These are phyloP conservation scores for Nakataea oryzae DNA, from an alignment of 2,329 filamentous ascomycete species.

Conservation along the genomic window DNA sequence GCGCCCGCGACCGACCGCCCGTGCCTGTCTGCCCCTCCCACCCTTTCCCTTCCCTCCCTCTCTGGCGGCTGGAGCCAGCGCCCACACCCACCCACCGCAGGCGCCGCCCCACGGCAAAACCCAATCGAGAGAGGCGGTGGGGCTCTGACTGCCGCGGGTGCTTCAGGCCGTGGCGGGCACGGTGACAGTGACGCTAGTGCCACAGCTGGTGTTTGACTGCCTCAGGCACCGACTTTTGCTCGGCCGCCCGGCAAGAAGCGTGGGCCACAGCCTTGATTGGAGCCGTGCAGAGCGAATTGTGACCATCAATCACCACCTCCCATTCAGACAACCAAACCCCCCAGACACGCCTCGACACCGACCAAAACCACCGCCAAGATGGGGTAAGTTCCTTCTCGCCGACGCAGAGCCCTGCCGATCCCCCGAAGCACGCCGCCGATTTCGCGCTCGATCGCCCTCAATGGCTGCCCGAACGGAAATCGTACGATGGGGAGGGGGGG, in stretches of 20 bases:
- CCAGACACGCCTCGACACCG: neutral
- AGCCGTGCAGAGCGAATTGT: neutral
- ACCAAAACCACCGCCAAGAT: neutral
- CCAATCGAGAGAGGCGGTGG: neutral
- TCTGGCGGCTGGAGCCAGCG: neutral
- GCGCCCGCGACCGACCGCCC: neutral
- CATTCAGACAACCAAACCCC: neutral
- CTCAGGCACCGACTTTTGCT: neutral
- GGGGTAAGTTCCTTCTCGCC: constrained; percentile 1
- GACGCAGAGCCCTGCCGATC: too few relatives aligned
- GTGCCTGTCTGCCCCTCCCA: too few relatives aligned
- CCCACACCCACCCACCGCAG: neutral
- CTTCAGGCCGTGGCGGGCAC: neutral
- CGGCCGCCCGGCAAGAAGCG: neutral
- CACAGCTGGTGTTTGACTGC: neutral
- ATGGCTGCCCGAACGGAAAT: neutral
- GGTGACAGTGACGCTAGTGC: too few relatives aligned
- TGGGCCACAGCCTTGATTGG: neutral
- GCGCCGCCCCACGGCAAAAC: neutral
- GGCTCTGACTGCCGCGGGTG: too few relatives aligned
- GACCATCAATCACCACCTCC: neutral
- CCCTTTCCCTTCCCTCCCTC: too few relatives aligned
- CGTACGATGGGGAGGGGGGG: constrained; percentile 1
- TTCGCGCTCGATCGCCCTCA: neutral
- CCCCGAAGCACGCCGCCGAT: neutral